Conservation (phyloP, 371 early-diverging fungal genomes). For the Mortierella sp. region DNA sequence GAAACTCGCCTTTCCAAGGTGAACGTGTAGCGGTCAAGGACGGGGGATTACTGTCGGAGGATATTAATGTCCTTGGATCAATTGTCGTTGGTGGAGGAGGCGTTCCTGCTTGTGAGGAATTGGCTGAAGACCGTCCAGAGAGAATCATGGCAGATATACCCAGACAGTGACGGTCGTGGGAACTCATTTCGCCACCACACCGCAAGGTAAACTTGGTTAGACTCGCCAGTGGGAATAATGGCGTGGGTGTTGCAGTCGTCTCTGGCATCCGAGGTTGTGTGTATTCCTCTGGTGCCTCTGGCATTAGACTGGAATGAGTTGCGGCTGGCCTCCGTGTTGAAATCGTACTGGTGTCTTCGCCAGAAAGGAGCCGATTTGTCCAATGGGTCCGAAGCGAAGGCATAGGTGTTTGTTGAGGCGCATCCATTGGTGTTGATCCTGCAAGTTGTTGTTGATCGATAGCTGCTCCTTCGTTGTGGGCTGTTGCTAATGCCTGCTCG, state of each 20-base stretch:
- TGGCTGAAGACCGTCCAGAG: conserved; percentile 19
- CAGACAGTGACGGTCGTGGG: conserved; percentile 28
- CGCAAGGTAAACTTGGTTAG: conserved; percentile 20
- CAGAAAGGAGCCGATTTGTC: background rate
- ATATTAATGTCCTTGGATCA: background rate
- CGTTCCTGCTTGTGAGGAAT: conserved; percentile 11
- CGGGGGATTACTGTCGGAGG: background rate
- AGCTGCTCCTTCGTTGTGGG: background rate
- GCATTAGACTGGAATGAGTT: too few relatives aligned
- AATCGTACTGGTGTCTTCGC: too few relatives aligned
- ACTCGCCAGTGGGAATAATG: conserved; percentile 22
- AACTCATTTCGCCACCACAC: conserved; percentile 28
- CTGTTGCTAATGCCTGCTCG: conserved; percentile 8
- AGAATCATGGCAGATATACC: conserved; percentile 28
- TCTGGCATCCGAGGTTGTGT: background rate
- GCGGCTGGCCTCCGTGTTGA: background rate
- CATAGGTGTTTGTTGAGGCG: background rate
- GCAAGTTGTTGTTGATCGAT: background rate
- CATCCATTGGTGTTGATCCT: background rate
- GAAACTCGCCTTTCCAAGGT: background rate
- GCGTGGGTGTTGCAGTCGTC: background rate
- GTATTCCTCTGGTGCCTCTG: background rate
- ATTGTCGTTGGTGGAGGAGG: background rate
- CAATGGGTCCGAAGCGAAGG: background rate
- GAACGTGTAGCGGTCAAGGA: background rate